Evolutionary conservation across 1,284 basidiomycete species (phyloP).

Genomic region (Coniferiporia weirii): DNA sequence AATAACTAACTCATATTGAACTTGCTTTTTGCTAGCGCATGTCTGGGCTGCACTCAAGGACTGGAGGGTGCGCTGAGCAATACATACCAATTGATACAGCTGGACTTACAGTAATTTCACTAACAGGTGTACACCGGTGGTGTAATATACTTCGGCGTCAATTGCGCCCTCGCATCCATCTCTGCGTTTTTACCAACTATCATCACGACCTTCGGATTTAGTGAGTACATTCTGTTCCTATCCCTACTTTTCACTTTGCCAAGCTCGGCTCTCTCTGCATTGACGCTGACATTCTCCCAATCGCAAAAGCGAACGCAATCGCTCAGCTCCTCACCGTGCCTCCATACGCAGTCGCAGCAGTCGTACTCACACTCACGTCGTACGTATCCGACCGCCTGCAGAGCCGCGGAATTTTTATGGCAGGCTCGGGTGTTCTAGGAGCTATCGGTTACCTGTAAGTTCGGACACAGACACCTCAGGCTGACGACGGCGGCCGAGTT

Average conservation of each 20-base stretch:
- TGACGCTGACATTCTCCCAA: too few relatives aligned
- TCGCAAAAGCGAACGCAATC: slow-evolving; percentile 37
- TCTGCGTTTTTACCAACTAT: slow-evolving; percentile 85
- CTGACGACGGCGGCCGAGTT: neutral
- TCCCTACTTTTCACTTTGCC: too few relatives aligned
- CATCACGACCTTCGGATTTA: slow-evolving; percentile 64
- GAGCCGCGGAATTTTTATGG: slow-evolving; percentile 60
- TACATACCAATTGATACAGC: neutral
- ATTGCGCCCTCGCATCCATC: slow-evolving; percentile 73
- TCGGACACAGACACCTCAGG: neutral
- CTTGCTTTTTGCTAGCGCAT: slow-evolving; percentile 39
- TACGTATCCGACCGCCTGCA: slow-evolving; percentile 70
- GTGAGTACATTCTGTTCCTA: slow-evolving; percentile 27
- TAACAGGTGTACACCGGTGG: slow-evolving; percentile 55
- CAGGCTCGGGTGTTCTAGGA: slow-evolving; percentile 42
- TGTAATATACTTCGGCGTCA: slow-evolving; percentile 74
- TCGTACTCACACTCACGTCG: slow-evolving; percentile 60
- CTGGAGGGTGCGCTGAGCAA: slow-evolving; percentile 50
- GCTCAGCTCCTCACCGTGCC: slow-evolving; percentile 76
- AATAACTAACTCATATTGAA: neutral
- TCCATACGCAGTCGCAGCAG: slow-evolving; percentile 70
- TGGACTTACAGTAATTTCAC: neutral
- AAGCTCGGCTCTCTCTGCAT: too few relatives aligned
- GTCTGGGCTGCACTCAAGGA: slow-evolving; percentile 62
- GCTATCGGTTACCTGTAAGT: slow-evolving; percentile 64